A percentile compares a stretch with the other conserved stretches of the same genome.
phyloP scores from a whole-genome alignment of 2,329 filamentous ascomycete species.

The Phialophora tarda region DNA sequence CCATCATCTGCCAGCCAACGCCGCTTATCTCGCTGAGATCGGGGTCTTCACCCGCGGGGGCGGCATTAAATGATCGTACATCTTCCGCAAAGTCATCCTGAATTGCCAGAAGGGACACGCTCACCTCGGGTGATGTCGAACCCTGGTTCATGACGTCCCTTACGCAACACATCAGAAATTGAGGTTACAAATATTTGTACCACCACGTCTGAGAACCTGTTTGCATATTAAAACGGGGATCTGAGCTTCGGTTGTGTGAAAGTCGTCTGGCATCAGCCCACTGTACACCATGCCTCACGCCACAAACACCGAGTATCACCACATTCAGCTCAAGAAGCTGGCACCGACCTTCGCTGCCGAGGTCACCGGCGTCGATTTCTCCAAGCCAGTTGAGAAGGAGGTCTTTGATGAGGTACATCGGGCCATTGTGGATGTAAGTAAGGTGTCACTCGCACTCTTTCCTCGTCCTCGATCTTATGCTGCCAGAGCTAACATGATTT shows the following conservation, averaged over 20 bases:
- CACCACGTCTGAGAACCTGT: neutral
- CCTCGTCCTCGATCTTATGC: neutral
- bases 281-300: slow-evolving; percentile 36
- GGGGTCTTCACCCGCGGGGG: slow-evolving; percentile 16
- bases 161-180: neutral
- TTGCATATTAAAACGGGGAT: neutral
- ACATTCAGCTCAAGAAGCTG: slow-evolving; percentile 45
- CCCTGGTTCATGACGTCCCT: neutral
- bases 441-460: neutral
- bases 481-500: neutral
- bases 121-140: neutral
- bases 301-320: slow-evolving; percentile 40
- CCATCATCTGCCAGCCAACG: neutral
- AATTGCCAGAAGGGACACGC: neutral
- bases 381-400: slow-evolving; percentile 43
- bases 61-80: slow-evolving; percentile 19
- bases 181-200: neutral
- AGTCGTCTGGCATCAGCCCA: neutral
- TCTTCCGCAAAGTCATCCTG: neutral
- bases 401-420: slow-evolving; percentile 47
- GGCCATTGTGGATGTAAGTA: slow-evolving; percentile 46
- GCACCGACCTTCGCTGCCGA: slow-evolving; percentile 49
- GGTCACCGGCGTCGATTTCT: slow-evolving; percentile 48
- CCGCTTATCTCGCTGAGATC: slow-evolving; percentile 18
- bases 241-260: neutral